phyloP scores from a whole-genome alignment of 768 basidiomycete genomes.

The Mycena sanguinolenta region DNA sequence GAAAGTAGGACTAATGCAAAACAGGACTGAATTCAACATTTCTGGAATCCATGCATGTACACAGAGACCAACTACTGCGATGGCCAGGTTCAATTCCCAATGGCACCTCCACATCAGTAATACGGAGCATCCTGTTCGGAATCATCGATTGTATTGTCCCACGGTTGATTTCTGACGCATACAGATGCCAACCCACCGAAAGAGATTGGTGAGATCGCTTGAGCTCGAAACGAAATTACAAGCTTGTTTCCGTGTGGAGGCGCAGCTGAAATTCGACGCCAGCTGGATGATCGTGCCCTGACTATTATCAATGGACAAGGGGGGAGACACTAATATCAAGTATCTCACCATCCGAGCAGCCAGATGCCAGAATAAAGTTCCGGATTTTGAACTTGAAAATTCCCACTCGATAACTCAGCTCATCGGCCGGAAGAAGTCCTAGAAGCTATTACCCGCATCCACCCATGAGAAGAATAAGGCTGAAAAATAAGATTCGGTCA shows the following conservation, averaged over 20 bases:
- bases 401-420: too few relatives aligned
- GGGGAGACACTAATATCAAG: neutral
- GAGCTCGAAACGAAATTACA: neutral
- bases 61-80: neutral
- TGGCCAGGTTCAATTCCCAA: neutral
- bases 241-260: neutral
- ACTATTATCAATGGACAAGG: neutral
- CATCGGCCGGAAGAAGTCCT: neutral
- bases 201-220: neutral
- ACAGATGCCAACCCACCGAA: neutral
- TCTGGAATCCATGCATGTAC: neutral
- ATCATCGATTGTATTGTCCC: neutral
- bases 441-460: neutral
- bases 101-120: neutral
- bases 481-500: neutral
- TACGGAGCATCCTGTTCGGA: neutral
- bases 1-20: neutral
- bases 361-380: too few relatives aligned
- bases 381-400: too few relatives aligned
- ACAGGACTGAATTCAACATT: neutral
- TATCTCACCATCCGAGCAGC: too few relatives aligned
- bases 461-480: neutral
- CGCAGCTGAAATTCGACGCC: neutral
- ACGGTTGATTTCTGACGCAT: neutral
- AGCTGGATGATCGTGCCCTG: neutral